These are phyloP conservation scores for Zasmidium citrigriseum DNA, from an alignment of 2,329 filamentous ascomycete genomes.

Conservation along the genomic window DNA sequence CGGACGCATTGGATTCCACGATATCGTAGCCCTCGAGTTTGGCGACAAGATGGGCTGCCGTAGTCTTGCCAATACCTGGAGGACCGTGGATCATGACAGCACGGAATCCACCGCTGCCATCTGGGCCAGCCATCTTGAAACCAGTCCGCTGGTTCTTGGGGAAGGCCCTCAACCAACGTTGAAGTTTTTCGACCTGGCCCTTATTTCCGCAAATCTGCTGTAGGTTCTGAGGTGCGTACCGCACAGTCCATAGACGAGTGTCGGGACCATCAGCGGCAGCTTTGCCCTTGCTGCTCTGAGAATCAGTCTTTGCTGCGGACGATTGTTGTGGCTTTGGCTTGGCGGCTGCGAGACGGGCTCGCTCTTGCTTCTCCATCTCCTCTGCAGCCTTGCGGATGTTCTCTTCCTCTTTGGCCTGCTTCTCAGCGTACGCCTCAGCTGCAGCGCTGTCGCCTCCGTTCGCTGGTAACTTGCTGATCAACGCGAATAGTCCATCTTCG, in stretches of 20 bases:
- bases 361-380: slow-evolving; percentile 82
- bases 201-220: slow-evolving; percentile 97
- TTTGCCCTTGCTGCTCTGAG: slow-evolving; percentile 36
- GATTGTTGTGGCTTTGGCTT: slow-evolving; percentile 44
- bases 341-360: slow-evolving; percentile 40
- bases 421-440: slow-evolving; percentile 80
- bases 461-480: slow-evolving; percentile 78
- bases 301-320: slow-evolving; percentile 37
- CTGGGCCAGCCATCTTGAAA: slow-evolving; percentile 80
- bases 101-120: slow-evolving; percentile 79
- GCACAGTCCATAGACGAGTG: slow-evolving; percentile 84
- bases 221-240: slow-evolving; percentile 85
- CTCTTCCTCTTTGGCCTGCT: slow-evolving; percentile 80
- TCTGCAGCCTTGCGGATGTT: slow-evolving; percentile 78
- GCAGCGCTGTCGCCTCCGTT: slow-evolving; percentile 87
- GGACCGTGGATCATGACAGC: slow-evolving; percentile 96
- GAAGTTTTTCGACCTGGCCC: slow-evolving; percentile 81
- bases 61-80: slow-evolving; percentile 96
- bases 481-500: slow-evolving; percentile 84
- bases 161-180: slow-evolving; percentile 84
- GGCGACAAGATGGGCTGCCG: slow-evolving; percentile 89
- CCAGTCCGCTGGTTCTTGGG: slow-evolving; percentile 73
- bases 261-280: slow-evolving; percentile 47
- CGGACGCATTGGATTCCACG: slow-evolving; percentile 93
- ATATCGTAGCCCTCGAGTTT: slow-evolving; percentile 92